These are phyloP conservation scores for Aquilaria agallochum DNA, from an alignment of 441 rosid species.

Conservation along the genomic window DNA sequence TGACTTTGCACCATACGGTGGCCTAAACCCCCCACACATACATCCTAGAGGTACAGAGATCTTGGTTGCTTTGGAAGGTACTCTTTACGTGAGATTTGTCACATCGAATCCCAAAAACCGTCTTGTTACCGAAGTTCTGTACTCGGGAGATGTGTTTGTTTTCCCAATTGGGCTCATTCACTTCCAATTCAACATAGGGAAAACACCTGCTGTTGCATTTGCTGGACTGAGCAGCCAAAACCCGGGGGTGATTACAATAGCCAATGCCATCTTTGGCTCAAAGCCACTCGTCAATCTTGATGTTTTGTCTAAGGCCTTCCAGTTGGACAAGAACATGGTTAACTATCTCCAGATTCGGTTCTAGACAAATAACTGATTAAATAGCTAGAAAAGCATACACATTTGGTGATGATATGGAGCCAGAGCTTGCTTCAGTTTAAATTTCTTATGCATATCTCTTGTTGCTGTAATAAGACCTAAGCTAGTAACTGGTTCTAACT, in stretches of 20 bases:
- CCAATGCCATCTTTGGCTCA: conserved; percentile 35
- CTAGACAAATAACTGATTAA: neutral
- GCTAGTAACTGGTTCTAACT: too few relatives aligned
- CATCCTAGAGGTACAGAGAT: conserved; percentile 47
- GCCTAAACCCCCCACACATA: conserved; percentile 9
- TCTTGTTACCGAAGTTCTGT: conserved; percentile 35
- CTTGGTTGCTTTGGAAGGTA: conserved; percentile 31
- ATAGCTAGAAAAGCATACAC: too few relatives aligned
- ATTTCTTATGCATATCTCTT: too few relatives aligned
- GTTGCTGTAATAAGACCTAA: too few relatives aligned
- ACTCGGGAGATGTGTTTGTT: conserved; percentile 48
- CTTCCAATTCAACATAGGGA: conserved; percentile 44
- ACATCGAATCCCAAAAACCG: conserved; percentile 39
- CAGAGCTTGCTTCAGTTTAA: too few relatives aligned
- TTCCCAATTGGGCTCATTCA: conserved; percentile 54
- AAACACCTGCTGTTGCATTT: conserved; percentile 28
- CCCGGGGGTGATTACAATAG: conserved; percentile 32
- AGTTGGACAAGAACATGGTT: conserved; percentile 18
- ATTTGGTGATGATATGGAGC: too few relatives aligned
- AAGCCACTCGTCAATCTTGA: conserved; percentile 26
- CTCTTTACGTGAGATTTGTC: conserved; percentile 45
- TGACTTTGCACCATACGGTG: neutral
- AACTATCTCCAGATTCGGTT: conserved; percentile 21
- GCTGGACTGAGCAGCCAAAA: conserved; percentile 41
- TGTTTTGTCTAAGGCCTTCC: conserved; percentile 31